Evolutionary conservation across 1,139 yeast species (phyloP).

Genomic region (Yamadazyma diddensiae): DNA sequence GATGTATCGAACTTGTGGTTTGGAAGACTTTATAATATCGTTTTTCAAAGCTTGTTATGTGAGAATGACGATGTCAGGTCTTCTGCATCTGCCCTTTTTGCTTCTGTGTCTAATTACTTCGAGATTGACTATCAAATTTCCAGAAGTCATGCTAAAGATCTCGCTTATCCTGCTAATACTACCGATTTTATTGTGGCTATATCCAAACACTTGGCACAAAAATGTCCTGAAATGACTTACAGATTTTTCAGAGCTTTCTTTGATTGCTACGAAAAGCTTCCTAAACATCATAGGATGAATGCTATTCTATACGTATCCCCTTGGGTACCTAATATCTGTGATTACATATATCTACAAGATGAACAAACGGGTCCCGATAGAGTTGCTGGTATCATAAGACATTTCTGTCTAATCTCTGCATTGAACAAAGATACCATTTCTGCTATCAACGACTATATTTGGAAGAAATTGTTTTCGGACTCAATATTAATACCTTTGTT

Average conservation of each 20-base stretch:
- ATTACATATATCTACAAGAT: conserved; percentile 50
- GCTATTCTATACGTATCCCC: conserved; percentile 63
- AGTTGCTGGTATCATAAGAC: conserved; percentile 60
- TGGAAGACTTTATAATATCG: conserved; percentile 62
- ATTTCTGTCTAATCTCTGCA: conserved; percentile 60
- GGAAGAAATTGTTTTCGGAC: conserved; percentile 68
- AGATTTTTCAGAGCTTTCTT: conserved; percentile 63
- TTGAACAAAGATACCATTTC: conserved; percentile 41
- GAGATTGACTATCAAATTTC: conserved; percentile 60
- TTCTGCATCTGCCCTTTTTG: conserved; percentile 62
- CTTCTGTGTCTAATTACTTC: conserved; percentile 61
- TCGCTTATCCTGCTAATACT: conserved; percentile 72
- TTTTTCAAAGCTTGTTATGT: conserved; percentile 66
- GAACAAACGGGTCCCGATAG: conserved; percentile 59
- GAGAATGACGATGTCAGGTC: conserved; percentile 57
- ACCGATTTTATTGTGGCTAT: conserved; percentile 61
- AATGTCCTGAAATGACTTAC: conserved; percentile 60
- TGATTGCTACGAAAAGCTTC: conserved; percentile 48
- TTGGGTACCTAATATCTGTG: conserved; percentile 73
- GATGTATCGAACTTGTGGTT: conserved; percentile 41
- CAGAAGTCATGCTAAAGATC: conserved; percentile 54
- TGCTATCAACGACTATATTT: conserved; percentile 51
- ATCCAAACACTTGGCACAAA: conserved; percentile 54
- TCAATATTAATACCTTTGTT: conserved; percentile 56
- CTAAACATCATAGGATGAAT: conserved; percentile 29